These are phyloP conservation scores for Crithidia acanthocephali DNA, from an alignment of 208 protist species.

Conservation along the genomic window DNA sequence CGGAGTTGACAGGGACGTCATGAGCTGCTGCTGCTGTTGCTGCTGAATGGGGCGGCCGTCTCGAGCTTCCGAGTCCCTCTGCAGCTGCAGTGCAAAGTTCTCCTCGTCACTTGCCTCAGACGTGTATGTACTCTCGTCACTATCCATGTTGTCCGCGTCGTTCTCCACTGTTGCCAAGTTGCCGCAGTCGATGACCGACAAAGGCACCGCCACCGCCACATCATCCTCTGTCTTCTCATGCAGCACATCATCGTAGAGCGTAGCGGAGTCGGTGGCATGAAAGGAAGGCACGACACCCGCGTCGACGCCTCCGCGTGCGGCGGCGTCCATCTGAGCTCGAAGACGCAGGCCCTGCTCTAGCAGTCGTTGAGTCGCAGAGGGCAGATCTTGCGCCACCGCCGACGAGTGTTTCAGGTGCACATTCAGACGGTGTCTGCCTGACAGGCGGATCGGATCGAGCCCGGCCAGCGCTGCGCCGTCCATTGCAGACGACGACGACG, in stretches of 20 bases:
- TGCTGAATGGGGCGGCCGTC: constrained; percentile 18
- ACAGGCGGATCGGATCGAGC: too few relatives aligned
- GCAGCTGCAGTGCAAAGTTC: constrained; percentile 44
- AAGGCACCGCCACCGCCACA: too few relatives aligned
- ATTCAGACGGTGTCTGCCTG: too few relatives aligned
- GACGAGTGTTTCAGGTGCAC: neutral
- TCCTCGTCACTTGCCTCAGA: constrained; percentile 61
- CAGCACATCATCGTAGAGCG: neutral
- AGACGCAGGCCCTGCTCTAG: constrained; percentile 46
- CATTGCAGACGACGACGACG: neutral
- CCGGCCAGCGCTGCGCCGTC: neutral
- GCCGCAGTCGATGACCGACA: constrained; percentile 3
- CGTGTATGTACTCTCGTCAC: constrained; percentile 44
- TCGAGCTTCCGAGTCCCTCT: constrained; percentile 30
- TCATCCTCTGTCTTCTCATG: too few relatives aligned
- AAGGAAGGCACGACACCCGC: neutral
- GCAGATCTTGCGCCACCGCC: constrained; percentile 11
- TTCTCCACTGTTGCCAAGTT: neutral
- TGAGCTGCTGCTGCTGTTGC: neutral
- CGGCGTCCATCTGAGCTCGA: constrained; percentile 51
- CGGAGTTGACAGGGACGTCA: neutral
- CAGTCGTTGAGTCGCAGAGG: constrained; percentile 34
- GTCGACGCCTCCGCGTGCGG: constrained; percentile 13
- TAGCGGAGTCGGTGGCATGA: too few relatives aligned
- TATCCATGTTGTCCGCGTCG: constrained; percentile 11